phyloP scores from a whole-genome alignment of 1,284 basidiomycete species.

The Sanghuangporus sanghuang region DNA sequence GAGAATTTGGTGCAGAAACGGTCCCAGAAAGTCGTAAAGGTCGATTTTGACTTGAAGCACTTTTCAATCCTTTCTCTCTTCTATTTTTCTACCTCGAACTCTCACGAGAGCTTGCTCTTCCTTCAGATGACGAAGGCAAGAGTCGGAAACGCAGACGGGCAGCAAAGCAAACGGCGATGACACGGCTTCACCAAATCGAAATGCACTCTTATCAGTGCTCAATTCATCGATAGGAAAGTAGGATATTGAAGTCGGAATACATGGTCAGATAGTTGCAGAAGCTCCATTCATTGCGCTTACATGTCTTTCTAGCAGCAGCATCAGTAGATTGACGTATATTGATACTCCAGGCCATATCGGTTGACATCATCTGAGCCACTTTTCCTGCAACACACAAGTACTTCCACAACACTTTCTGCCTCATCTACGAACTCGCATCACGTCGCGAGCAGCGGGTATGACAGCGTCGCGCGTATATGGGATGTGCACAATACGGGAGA shows the following conservation, averaged over 20 bases:
- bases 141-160: conserved; percentile 7
- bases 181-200: conserved; percentile 36
- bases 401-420: conserved; percentile 66
- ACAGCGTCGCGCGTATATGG: conserved; percentile 82
- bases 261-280: conserved; percentile 64
- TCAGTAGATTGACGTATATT: conserved; percentile 59
- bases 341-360: conserved; percentile 22
- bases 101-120: conserved; percentile 51
- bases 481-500: conserved; percentile 70
- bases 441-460: conserved; percentile 77
- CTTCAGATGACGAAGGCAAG: neutral
- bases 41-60: too few species aligned
- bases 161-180: conserved; percentile 21
- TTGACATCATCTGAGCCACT: conserved; percentile 38
- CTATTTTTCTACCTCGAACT: too few species aligned
- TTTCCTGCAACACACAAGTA: conserved; percentile 61
- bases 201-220: conserved; percentile 63
- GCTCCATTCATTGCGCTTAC: conserved; percentile 62
- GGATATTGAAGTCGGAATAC: conserved; percentile 61
- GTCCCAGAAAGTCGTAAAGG: too few species aligned
- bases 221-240: conserved; percentile 72
- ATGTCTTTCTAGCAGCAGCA: conserved; percentile 37
- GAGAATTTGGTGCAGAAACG: too few species aligned
- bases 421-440: conserved; percentile 55
- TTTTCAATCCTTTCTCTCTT: too few species aligned